Percentiles rank a stretch among this genome's conserved stretches.
Evolutionary conservation across 148 eudicot genomes (phyloP).

Genomic region (Agrostemma githago): DNA sequence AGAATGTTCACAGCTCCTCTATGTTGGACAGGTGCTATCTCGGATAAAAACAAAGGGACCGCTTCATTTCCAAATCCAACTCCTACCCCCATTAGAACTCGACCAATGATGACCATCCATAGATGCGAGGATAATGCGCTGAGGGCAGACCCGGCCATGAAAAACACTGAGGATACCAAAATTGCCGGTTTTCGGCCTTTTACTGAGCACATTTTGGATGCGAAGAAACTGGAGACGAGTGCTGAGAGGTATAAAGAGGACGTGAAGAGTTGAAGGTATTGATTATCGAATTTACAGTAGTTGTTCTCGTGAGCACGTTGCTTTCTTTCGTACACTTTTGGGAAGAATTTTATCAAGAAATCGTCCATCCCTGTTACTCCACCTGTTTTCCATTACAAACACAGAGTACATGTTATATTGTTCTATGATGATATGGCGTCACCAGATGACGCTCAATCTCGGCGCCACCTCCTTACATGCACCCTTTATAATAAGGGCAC

Average conservation of each 20-base stretch:
- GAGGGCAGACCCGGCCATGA: constrained; percentile 23
- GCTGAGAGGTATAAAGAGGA: constrained; percentile 71
- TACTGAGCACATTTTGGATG: constrained; percentile 45
- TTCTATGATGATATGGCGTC: too few species aligned
- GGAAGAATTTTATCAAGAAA: constrained; percentile 61
- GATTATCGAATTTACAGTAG: constrained; percentile 66
- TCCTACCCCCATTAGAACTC: constrained; percentile 63
- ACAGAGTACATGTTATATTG: neutral
- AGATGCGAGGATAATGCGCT: constrained; percentile 32
- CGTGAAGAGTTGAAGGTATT: constrained; percentile 62
- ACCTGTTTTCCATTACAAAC: constrained; percentile 28
- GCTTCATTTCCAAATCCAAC: constrained; percentile 80
- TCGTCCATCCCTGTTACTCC: constrained; percentile 78
- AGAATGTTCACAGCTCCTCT: constrained; percentile 68
- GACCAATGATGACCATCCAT: constrained; percentile 55
- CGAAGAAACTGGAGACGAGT: constrained; percentile 52
- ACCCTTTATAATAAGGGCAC: too few species aligned
- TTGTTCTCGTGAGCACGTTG: constrained; percentile 47
- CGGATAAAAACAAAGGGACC: constrained; percentile 55
- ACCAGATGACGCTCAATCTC: too few species aligned
- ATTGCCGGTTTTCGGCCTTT: constrained; percentile 19
- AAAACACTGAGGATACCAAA: constrained; percentile 12
- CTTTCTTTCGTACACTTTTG: constrained; percentile 42
- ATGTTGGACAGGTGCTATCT: constrained; percentile 52
- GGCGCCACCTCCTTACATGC: too few species aligned